Evolutionary conservation across 805 yeast genomes (phyloP).

Genomic region (Saccharomycopsis oosterbeekiorum): DNA sequence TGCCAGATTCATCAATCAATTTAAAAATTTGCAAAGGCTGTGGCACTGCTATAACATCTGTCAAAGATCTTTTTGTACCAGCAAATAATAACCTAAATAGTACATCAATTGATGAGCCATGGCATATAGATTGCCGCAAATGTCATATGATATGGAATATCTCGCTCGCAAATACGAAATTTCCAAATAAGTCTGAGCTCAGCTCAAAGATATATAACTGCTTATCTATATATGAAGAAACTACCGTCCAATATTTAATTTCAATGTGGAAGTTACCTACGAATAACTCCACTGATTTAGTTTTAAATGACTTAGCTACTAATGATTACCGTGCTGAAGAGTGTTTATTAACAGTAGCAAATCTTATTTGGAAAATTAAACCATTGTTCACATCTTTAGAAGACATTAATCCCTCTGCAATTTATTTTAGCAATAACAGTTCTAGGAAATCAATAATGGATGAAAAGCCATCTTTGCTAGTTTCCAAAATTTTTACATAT

Average conservation of each 20-base stretch:
- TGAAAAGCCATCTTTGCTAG: constrained; percentile 24
- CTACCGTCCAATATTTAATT: constrained; percentile 78
- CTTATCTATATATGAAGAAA: constrained; percentile 81
- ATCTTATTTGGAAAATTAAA: constrained; percentile 63
- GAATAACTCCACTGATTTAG: constrained; percentile 55
- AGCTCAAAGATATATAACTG: constrained; percentile 72
- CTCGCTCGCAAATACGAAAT: constrained; percentile 49
- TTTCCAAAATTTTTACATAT: constrained; percentile 5
- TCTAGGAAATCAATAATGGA: constrained; percentile 1
- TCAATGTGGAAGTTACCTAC: constrained; percentile 85
- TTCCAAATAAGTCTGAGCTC: constrained; percentile 43
- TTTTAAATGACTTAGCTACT: constrained; percentile 31
- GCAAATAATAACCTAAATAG: constrained; percentile 48
- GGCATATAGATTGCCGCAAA: constrained; percentile 99
- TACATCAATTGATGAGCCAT: constrained; percentile 91
- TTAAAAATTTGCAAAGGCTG: constrained; percentile 93
- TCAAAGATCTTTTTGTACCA: not conserved
- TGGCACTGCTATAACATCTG: constrained; percentile 53
- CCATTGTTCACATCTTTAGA: constrained; percentile 61
- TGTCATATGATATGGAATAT: constrained; percentile 92
- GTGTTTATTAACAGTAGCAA: constrained; percentile 42
- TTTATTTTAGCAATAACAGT: not conserved
- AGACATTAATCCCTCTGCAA: constrained; percentile 1
- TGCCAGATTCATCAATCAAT: constrained; percentile 80
- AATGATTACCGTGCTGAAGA: not conserved